Evolutionary conservation across 495 filamentous ascomycete genomes (phyloP).

Genomic region (Hypoxylon crocopeplum): DNA sequence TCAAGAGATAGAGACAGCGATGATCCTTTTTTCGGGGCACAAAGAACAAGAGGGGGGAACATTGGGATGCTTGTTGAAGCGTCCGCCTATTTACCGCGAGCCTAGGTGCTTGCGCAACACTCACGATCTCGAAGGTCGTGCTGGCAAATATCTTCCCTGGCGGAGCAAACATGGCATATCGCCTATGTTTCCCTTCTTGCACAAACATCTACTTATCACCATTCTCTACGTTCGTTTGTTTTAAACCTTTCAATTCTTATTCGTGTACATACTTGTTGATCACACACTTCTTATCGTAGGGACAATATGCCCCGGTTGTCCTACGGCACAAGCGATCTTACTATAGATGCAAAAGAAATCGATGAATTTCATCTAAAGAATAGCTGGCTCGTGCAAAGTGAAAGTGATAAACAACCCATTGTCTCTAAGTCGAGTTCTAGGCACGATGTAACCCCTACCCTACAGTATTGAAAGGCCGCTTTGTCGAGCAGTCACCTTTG

Average conservation of each 20-base stretch:
- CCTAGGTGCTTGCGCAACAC: slow-evolving; percentile 33
- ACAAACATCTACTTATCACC: slow-evolving; percentile 20
- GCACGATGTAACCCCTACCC: neutral
- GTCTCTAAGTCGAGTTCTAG: neutral
- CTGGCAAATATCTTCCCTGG: slow-evolving; percentile 28
- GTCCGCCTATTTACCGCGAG: slow-evolving; percentile 28
- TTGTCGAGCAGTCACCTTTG: neutral
- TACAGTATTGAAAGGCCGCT: neutral
- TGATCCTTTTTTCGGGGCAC: slow-evolving; percentile 13
- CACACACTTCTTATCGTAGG: slow-evolving; percentile 11
- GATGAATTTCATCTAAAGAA: too few species aligned
- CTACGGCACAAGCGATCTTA: slow-evolving; percentile 7
- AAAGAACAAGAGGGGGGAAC: slow-evolving; percentile 8
- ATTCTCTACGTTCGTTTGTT: slow-evolving; percentile 29
- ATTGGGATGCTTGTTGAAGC: slow-evolving; percentile 7
- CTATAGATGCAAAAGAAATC: slow-evolving; percentile 16
- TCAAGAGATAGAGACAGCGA: slow-evolving; percentile 5
- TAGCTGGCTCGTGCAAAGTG: too few species aligned
- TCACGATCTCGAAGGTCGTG: slow-evolving; percentile 34
- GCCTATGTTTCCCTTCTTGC: slow-evolving; percentile 24
- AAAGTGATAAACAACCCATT: neutral
- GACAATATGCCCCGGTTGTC: slow-evolving; percentile 31
- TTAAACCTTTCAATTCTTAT: slow-evolving; percentile 1
- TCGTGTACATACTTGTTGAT: slow-evolving; percentile 18
- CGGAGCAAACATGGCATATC: slow-evolving; percentile 21